Percentiles rank a stretch among this genome's conserved stretches.
phyloP scores from a whole-genome alignment of 768 basidiomycete species.

The Tylopilus felleus region DNA sequence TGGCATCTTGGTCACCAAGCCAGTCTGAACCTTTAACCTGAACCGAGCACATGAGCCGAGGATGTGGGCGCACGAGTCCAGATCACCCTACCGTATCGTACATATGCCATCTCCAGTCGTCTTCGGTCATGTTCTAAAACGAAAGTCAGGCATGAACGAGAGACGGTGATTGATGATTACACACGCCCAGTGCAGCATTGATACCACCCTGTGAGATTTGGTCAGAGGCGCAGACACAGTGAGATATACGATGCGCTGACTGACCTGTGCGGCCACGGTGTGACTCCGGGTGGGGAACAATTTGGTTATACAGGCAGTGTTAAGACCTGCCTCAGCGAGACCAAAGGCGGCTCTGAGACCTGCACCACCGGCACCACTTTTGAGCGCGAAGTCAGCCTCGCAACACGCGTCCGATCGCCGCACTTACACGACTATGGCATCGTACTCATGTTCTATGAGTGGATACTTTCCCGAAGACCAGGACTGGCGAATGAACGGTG shows the following conservation, averaged over 20 bases:
- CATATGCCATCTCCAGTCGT: conserved; percentile 99
- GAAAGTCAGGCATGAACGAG: conserved; percentile 4
- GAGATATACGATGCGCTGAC: conserved; percentile 14
- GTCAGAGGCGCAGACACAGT: conserved; percentile 9
- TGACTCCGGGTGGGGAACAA: conserved; percentile 98
- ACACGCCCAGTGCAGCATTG: conserved; percentile 92
- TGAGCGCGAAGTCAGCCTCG: conserved; percentile 11
- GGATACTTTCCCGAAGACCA: conserved; percentile 90
- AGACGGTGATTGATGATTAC: conserved; percentile 26
- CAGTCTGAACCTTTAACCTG: conserved; percentile 99
- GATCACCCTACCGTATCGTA: conserved; percentile 74
- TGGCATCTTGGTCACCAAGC: conserved; percentile 99
- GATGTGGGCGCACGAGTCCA: neutral
- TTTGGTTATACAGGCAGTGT: conserved; percentile 99
- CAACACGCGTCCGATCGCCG: neutral
- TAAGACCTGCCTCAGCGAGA: conserved; percentile 96
- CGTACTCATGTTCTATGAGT: conserved; percentile 97
- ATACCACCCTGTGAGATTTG: conserved; percentile 74
- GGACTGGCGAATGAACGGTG: conserved; percentile 39
- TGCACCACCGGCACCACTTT: conserved; percentile 94
- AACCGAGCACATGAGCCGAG: conserved; percentile 16
- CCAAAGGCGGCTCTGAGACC: conserved; percentile 98
- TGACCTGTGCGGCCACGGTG: conserved; percentile 94
- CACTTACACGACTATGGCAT: conserved; percentile 97
- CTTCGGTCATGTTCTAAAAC: conserved; percentile 93